Evolutionary conservation across 495 filamentous ascomycete genomes (phyloP).

Genomic region (Terfezia boudieri): DNA sequence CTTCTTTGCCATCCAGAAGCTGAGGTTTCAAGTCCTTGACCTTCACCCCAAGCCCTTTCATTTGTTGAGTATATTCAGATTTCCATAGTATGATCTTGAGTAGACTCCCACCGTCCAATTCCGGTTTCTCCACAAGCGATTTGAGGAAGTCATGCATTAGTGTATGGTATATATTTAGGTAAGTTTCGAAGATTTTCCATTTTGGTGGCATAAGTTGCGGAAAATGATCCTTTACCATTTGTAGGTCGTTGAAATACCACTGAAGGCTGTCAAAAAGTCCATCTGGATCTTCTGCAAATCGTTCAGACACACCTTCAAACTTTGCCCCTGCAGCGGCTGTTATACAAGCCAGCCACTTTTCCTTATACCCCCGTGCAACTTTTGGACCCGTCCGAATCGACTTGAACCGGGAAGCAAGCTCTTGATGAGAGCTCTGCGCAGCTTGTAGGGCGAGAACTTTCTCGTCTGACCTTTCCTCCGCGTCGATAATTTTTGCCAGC

Average conservation of each 20-base stretch:
- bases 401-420: conserved; percentile 56
- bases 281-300: conserved; percentile 65
- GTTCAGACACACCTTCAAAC: conserved; percentile 47
- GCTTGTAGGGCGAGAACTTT: conserved; percentile 76
- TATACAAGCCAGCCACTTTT: conserved; percentile 47
- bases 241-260: conserved; percentile 97
- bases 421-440: conserved; percentile 82
- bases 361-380: conserved; percentile 84
- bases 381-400: conserved; percentile 81
- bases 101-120: conserved; percentile 46
- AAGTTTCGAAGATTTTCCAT: conserved; percentile 92
- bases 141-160: conserved; percentile 89
- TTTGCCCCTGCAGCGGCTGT: conserved; percentile 46
- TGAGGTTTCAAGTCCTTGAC: conserved; percentile 54
- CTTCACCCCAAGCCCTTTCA: conserved; percentile 65
- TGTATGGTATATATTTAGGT: conserved; percentile 69
- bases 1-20: conserved; percentile 66
- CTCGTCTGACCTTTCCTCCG: conserved; percentile 89
- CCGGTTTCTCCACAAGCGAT: conserved; percentile 19
- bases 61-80: conserved; percentile 80
- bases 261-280: conserved; percentile 60
- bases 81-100: conserved; percentile 68
- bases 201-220: conserved; percentile 76
- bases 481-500: conserved; percentile 55
- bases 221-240: conserved; percentile 78